Base-by-base conservation (phyloP, 306 rosid genomes). In the Glycine soja region DNA sequence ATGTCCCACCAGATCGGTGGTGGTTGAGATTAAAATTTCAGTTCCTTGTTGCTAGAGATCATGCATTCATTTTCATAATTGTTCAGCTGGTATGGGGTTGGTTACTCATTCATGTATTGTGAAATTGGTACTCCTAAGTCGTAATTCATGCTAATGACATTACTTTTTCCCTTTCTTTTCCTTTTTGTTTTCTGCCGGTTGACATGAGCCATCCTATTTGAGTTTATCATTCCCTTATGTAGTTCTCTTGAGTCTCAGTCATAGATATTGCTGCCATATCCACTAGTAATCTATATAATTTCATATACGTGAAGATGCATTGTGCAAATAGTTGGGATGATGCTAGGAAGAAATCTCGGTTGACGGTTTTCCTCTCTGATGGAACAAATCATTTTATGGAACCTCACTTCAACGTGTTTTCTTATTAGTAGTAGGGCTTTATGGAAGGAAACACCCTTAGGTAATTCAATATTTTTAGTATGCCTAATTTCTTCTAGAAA, bases 31-130 rank as follows among this genome's bases (percentile, higher is more conserved):
- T 91, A 73, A 95, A 95, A 80, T 95, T 95, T 70, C 99, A 93
- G 88, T 91, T 95, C 86, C 97, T 93, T 85, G 99, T 95, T 87
- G 97, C 97, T 7, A 89, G 99, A 87, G 99, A 93, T 81, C 98
- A 95, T 88, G 97, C 97, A 7, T 88, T 95, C 86, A 95, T 95
- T 86, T 95, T 95, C 76, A 92, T 95, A 62, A 86, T 91, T 13
- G 94, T 95, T 80, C 98, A 93, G 80, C 88, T 95, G 93, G 99
- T 95, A 91, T 70, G 91, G 38, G 56, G 74, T 67, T 65, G 19
- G 52, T 72, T 18, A 51, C 79, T 36, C 59, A 54, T 48, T 70
- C 52, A 8, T 13, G 5, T 73, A 40, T 77, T 75, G 36, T 65
- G 13, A 58, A 76, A 74, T 74, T 61, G 57, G 51, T 84, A 11